These are phyloP conservation scores for Alternaria sp. DNA, from an alignment of 2,329 filamentous ascomycete genomes.

Conservation along the genomic window DNA sequence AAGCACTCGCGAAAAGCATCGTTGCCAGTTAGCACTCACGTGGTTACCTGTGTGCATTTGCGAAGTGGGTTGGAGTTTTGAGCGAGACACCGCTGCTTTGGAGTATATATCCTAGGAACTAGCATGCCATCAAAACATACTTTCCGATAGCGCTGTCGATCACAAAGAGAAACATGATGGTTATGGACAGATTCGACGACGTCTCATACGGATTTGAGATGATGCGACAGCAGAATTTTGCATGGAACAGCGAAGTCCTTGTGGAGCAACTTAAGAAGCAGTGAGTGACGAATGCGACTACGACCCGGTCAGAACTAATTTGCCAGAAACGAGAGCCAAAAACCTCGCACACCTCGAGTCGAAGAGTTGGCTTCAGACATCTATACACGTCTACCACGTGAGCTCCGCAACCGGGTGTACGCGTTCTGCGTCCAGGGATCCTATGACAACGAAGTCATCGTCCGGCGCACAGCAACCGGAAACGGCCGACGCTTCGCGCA, in stretches of 20 bases:
- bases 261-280: background rate
- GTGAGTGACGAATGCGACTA: background rate
- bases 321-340: background rate
- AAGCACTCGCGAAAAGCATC: constrained; percentile 14
- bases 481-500: constrained; percentile 1
- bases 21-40: constrained; percentile 21
- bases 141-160: background rate
- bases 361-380: background rate
- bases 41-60: constrained; percentile 4
- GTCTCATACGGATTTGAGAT: background rate
- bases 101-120: constrained; percentile 2
- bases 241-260: background rate
- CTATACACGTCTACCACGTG: constrained; percentile 22
- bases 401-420: constrained; percentile 28
- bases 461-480: constrained; percentile 12
- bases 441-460: constrained; percentile 28
- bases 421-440: constrained; percentile 22
- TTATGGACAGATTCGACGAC: background rate
- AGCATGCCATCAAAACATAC: background rate
- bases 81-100: constrained; percentile 1
- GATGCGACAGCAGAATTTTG: background rate
- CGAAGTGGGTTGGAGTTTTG: background rate
- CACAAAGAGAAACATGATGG: background rate
- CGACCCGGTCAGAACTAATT: background rate
- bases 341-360: background rate